Conservation (phyloP, 2,329 filamentous ascomycete genomes). For the Trichocomaceae sp. region DNA sequence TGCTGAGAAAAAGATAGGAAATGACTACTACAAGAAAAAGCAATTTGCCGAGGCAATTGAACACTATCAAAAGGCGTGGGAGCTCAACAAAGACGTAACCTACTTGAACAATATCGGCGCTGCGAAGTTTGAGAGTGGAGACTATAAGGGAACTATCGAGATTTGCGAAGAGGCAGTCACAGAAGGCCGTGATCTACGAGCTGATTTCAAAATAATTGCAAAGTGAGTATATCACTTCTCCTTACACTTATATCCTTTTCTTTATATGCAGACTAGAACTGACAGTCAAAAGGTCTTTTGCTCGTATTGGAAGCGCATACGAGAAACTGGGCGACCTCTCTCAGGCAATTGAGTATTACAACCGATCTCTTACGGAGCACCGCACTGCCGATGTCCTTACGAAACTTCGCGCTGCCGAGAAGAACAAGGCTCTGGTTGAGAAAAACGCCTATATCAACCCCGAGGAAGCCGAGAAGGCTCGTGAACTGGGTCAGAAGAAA, state of each 20-base stretch:
- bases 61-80: constrained; percentile 94
- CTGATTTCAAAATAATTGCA: constrained; percentile 97
- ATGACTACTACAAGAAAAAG: constrained; percentile 96
- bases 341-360: constrained; percentile 80
- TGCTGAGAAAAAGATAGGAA: constrained; percentile 88
- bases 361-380: constrained; percentile 91
- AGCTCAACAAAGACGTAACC: constrained; percentile 88
- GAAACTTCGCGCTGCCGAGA: constrained; percentile 88
- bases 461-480: constrained; percentile 87
- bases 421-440: constrained; percentile 69
- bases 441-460: constrained; percentile 81
- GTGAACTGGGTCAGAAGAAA: constrained; percentile 88
- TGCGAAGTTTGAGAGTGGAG: constrained; percentile 92
- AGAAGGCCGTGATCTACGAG: constrained; percentile 79
- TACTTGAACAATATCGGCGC: constrained; percentile 96
- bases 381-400: constrained; percentile 87
- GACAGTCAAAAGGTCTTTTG: constrained; percentile 57
- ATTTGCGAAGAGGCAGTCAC: constrained; percentile 81
- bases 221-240: constrained; percentile 52
- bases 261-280: not conserved
- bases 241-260: not conserved
- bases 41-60: constrained; percentile 91
- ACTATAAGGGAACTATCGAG: constrained; percentile 81
- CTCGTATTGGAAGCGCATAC: constrained; percentile 86
- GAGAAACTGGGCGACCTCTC: constrained; percentile 79